phyloP scores from a whole-genome alignment of 352 stramenopile species.

The Pythium apleroticum region DNA sequence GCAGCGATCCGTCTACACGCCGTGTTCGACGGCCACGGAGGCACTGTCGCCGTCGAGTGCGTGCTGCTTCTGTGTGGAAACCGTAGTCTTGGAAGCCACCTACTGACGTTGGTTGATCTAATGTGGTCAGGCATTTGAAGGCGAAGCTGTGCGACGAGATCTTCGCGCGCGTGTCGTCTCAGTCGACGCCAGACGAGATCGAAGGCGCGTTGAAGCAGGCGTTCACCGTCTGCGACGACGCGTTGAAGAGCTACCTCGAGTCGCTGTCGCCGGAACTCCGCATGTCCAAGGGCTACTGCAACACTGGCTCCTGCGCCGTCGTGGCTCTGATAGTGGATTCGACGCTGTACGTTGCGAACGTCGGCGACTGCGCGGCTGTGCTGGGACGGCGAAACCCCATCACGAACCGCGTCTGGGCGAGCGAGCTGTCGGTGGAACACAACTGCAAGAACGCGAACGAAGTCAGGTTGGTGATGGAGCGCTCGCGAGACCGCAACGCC shows the following conservation, averaged over 20 bases:
- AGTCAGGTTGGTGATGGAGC: constrained; percentile 51
- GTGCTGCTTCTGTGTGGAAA: neutral
- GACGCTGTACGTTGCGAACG: constrained; percentile 86
- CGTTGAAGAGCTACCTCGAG: constrained; percentile 57
- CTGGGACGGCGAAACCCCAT: constrained; percentile 63
- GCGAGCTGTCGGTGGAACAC: constrained; percentile 55
- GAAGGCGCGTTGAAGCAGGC: constrained; percentile 32
- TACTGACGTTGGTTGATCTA: neutral
- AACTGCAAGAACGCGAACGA: constrained; percentile 61
- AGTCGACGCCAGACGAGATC: constrained; percentile 14
- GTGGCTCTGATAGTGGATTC: constrained; percentile 60
- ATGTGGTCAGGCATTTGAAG: constrained; percentile 14
- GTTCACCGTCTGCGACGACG: constrained; percentile 54
- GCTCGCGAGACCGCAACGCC: constrained; percentile 70
- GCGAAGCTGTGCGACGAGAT: constrained; percentile 23
- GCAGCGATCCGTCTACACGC: constrained; percentile 49
- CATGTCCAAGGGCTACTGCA: constrained; percentile 71
- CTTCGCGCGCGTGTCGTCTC: constrained; percentile 14
- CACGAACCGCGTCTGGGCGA: constrained; percentile 29
- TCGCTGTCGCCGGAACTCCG: constrained; percentile 36
- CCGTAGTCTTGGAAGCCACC: neutral
- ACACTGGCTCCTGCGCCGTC: constrained; percentile 64
- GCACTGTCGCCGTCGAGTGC: constrained; percentile 60
- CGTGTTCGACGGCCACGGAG: constrained; percentile 72
- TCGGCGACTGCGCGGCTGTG: constrained; percentile 90